Conservation (phyloP, 148 eudicot species). For the Rhododendron vialii region DNA sequence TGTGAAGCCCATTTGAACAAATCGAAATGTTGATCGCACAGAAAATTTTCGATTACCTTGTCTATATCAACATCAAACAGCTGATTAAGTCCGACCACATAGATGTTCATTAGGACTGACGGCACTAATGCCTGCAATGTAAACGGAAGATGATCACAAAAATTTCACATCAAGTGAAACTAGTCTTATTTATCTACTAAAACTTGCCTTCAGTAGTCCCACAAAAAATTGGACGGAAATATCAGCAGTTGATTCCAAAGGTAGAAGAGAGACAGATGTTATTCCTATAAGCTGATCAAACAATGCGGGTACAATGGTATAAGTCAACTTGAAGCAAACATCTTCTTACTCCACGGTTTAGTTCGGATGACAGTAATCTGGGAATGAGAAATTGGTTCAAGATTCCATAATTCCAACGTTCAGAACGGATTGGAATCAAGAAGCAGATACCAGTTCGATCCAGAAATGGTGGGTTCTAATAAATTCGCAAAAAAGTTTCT, state of each 20-base stretch:
- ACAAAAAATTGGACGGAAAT: conserved; percentile 22
- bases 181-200: neutral
- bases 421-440: too few relatives aligned
- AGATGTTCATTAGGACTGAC: conserved; percentile 25
- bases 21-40: neutral
- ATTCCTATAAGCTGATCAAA: conserved; percentile 37
- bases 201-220: conserved; percentile 34
- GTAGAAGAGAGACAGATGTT: conserved; percentile 44
- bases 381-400: neutral
- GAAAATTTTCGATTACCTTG: conserved; percentile 27
- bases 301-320: neutral
- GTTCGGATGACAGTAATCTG: neutral
- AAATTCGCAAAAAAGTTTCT: neutral
- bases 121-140: conserved; percentile 15
- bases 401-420: neutral
- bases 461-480: neutral
- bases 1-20: neutral
- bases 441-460: neutral
- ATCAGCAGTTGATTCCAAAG: conserved; percentile 35
- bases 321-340: neutral
- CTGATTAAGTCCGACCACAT: conserved; percentile 28
- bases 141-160: neutral
- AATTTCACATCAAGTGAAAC: neutral
- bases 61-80: conserved; percentile 32
- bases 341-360: neutral